Base-by-base conservation (phyloP, 352 stramenopile genomes). In the Peronospora farinosa region DNA sequence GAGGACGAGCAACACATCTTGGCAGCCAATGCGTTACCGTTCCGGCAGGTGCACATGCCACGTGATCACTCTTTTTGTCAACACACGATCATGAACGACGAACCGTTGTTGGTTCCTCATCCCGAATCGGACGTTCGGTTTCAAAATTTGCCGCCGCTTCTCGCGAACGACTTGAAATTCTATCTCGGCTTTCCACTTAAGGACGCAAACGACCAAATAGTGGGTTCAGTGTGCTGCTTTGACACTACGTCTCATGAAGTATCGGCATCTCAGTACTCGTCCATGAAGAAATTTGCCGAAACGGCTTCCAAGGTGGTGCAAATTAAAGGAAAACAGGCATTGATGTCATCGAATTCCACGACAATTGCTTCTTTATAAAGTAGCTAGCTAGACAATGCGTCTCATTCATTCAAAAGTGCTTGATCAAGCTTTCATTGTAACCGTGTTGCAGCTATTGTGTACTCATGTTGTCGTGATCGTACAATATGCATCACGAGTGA, bases 101-200 rank as follows among this genome's bases (percentile, higher is more conserved):
- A 72, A 62, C 75, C 78, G 8, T 50, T 90, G 23, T 50, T 89
- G 10, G 67, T 86, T 37, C 71, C 63, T 1, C 60, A 85, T 40
- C 60, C 69, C 0, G 69, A 82, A 28, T 62, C 75, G 0, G 78
- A 90, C 57, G 71, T 87, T 47, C 78, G 78, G n/a, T 90, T 90
- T 40, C 60, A 67, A 23, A 63, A 72, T 45, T 57, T 76, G 31
- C 52, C 47, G 10, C 57, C 64, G 0, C 60, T 68, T 7, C 8
- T 47, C 57, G 55, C 50, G 28, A 28, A 53, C 49, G 44, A 69
- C 32, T 33, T 85, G 32, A 57, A 60, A 28, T 65, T 84, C 15
- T 77, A 86, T 44, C 52, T 59, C 15, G 72, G 67, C 2, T 63
- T 79, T n/a, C 61, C 63, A 5, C 57, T 72, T 4, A 74, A 78